phyloP scores from a whole-genome alignment of 208 protist species.

The Leishmania mexicana region DNA sequence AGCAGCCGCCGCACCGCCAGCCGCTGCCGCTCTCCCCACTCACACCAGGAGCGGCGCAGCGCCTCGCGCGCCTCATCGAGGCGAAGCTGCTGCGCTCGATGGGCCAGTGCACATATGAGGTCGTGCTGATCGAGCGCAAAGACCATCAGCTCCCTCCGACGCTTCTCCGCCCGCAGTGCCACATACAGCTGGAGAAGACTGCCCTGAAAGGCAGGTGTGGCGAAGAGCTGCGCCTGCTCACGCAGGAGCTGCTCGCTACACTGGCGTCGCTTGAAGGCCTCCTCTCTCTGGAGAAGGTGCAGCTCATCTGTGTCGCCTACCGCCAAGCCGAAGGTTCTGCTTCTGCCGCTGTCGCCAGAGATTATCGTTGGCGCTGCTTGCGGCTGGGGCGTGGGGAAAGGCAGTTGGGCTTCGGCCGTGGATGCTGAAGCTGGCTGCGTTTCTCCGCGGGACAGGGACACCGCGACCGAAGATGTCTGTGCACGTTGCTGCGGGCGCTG shows the following conservation, averaged over 20 bases:
- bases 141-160: constrained; percentile 40
- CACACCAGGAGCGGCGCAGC: constrained; percentile 20
- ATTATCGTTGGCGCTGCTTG: background rate
- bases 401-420: background rate
- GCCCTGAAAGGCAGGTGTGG: constrained; percentile 26
- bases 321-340: background rate
- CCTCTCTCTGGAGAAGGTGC: constrained; percentile 43
- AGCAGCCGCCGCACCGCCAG: constrained; percentile 29
- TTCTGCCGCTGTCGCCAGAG: background rate
- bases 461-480: background rate
- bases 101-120: constrained; percentile 47
- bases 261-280: constrained; percentile 46
- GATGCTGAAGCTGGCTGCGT: background rate
- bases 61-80: constrained; percentile 12
- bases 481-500: constrained; percentile 4
- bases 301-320: constrained; percentile 1
- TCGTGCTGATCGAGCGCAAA: constrained; percentile 60
- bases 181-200: constrained; percentile 39
- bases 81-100: constrained; percentile 17
- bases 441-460: background rate
- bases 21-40: constrained; percentile 31
- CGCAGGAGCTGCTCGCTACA: constrained; percentile 23
- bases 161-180: constrained; percentile 47
- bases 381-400: background rate
- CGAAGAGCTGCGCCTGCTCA: constrained; percentile 27